Conservation (phyloP, 352 stramenopile genomes). For the Aphanomyces euteiches region DNA sequence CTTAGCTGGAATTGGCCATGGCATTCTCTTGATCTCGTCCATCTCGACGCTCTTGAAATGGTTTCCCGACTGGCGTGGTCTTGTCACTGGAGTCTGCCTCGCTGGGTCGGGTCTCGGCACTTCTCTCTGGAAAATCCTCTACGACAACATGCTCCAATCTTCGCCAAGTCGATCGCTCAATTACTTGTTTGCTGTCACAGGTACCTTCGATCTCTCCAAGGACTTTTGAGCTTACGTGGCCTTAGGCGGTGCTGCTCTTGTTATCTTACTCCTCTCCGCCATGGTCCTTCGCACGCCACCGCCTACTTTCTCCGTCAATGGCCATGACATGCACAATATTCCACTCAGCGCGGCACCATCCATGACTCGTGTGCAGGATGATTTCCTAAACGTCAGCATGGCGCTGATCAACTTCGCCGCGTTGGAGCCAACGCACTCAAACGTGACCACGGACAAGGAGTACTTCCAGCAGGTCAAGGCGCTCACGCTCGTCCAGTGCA, state of each 20-base stretch:
- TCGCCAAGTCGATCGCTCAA: neutral
- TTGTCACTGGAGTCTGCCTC: constrained; percentile 28
- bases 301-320: constrained; percentile 16
- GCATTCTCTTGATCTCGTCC: constrained; percentile 21
- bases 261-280: neutral
- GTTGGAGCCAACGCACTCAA: neutral
- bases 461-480: constrained; percentile 30
- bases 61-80: constrained; percentile 33
- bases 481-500: constrained; percentile 17
- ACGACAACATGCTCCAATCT: neutral
- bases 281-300: constrained; percentile 13
- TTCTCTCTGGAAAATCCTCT: neutral
- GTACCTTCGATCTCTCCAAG: neutral
- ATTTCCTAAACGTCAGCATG: constrained; percentile 25
- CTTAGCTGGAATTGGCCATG: constrained; percentile 27
- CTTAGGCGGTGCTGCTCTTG: neutral
- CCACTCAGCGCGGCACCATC: neutral
- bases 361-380: constrained; percentile 12
- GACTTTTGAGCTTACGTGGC: neutral
- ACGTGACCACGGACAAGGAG: neutral
- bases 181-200: neutral
- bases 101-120: constrained; percentile 28
- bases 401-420: constrained; percentile 20
- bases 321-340: constrained; percentile 17
- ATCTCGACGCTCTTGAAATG: constrained; percentile 28